These are phyloP conservation scores for Melaleuca quinquenervia DNA, from an alignment of 345 rosid genomes.

Conservation along the genomic window DNA sequence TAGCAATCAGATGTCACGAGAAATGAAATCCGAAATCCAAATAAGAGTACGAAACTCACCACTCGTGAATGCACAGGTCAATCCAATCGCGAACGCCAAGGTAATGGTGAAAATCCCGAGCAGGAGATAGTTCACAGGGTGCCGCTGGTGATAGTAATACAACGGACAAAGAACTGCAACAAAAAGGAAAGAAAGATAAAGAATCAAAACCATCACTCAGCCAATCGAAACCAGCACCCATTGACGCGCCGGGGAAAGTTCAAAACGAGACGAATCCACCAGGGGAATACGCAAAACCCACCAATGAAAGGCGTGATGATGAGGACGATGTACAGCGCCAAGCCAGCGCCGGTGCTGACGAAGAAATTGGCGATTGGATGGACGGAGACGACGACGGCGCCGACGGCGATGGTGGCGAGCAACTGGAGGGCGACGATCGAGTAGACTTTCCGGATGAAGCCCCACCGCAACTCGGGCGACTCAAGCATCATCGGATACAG, in stretches of 20 bases:
- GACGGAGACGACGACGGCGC: slow-evolving; percentile 49
- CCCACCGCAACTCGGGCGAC: slow-evolving; percentile 83
- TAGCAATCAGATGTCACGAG: not conserved
- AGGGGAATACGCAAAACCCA: not conserved
- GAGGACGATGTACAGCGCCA: slow-evolving; percentile 70
- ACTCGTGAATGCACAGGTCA: slow-evolving; percentile 82
- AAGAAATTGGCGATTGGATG: slow-evolving; percentile 66
- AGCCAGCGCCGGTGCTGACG: slow-evolving; percentile 44
- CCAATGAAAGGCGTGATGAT: slow-evolving; percentile 67
- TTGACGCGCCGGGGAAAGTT: not conserved
- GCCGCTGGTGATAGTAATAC: slow-evolving; percentile 77
- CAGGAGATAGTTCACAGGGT: slow-evolving; percentile 75
- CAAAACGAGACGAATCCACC: not conserved
- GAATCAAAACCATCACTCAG: not conserved
- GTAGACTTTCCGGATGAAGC: slow-evolving; percentile 82
- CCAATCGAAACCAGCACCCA: not conserved
- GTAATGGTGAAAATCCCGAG: slow-evolving; percentile 68
- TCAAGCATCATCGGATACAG: slow-evolving; percentile 87
- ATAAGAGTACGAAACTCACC: slow-evolving; percentile 1
- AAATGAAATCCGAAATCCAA: not conserved
- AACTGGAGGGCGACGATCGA: slow-evolving; percentile 62
- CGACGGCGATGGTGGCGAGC: slow-evolving; percentile 71
- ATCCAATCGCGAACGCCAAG: slow-evolving; percentile 68
- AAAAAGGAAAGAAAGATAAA: not conserved
- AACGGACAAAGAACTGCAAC: slow-evolving; percentile 70